Conservation (phyloP, 129 eudicot species). For the Helianthus annuus region HanXRQr2.0-SUNRISE NC_035442.2:105680861-105681360, state of each 20-base stretch:
- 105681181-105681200: conserved; percentile 36
- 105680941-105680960: conserved; percentile 72
- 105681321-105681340: conserved; percentile 48
- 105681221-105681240: background rate
- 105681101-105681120: conserved; percentile 80
- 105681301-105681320: conserved; percentile 81
- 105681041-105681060: background rate
- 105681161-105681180: conserved; percentile 92
- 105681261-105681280: conserved; percentile 95
- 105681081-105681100: conserved; percentile 3
- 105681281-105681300: conserved; percentile 90
- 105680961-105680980: conserved; percentile 86
- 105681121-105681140: conserved; percentile 86
- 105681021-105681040: background rate
- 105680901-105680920: conserved; percentile 72
- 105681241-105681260: conserved; percentile 59
- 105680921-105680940: conserved; percentile 76
- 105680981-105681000: conserved; percentile 74
- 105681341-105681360: background rate
- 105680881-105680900: conserved; percentile 62
- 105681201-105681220: background rate
- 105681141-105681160: conserved; percentile 78
- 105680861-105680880: background rate
- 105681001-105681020: background rate
- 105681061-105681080: background rate